Evolutionary conservation across 371 early-diverging fungal genomes (phyloP).

Genomic region (Actinomortierella ambigua): DNA sequence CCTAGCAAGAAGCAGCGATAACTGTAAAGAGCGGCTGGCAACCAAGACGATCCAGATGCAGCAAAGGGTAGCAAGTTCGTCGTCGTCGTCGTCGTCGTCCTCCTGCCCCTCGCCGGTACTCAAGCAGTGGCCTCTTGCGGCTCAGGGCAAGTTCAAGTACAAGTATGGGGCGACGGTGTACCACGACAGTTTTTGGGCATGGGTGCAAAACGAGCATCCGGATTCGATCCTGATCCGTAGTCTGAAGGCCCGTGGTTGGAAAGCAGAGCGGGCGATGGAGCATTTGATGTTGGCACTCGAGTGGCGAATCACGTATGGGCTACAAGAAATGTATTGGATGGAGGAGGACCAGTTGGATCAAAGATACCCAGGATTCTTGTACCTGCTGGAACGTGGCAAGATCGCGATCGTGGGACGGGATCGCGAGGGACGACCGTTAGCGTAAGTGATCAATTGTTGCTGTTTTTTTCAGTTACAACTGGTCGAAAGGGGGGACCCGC

Average conservation of each 20-base stretch:
- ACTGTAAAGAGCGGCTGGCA: too few relatives aligned
- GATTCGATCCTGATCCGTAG: slow-evolving; percentile 65
- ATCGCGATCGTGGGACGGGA: slow-evolving; percentile 61
- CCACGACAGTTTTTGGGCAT: slow-evolving; percentile 57
- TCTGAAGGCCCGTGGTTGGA: slow-evolving; percentile 75
- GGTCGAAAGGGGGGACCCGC: too few relatives aligned
- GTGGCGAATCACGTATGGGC: slow-evolving; percentile 64
- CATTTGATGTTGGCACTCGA: slow-evolving; percentile 64
- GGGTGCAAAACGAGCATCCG: slow-evolving; percentile 62
- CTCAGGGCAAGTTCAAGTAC: slow-evolving; percentile 39
- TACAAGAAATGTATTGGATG: slow-evolving; percentile 55
- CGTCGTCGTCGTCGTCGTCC: too few relatives aligned
- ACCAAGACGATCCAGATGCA: too few relatives aligned
- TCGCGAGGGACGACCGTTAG: slow-evolving; percentile 55
- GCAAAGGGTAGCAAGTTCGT: too few relatives aligned
- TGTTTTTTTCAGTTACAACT: too few relatives aligned
- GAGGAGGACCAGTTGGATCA: slow-evolving; percentile 62
- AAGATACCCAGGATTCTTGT: slow-evolving; percentile 51
- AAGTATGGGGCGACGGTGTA: slow-evolving; percentile 35
- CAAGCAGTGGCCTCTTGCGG: too few relatives aligned
- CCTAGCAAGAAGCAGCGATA: too few relatives aligned
- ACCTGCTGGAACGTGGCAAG: slow-evolving; percentile 57
- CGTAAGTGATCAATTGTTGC: too few relatives aligned
- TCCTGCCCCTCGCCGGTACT: too few relatives aligned
- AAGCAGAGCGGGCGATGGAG: slow-evolving; percentile 62